Percentiles rank a stretch among this genome's conserved stretches.
phyloP scores from a whole-genome alignment of 1,284 basidiomycete species.

The Cryptococcus depauperatus region DNA sequence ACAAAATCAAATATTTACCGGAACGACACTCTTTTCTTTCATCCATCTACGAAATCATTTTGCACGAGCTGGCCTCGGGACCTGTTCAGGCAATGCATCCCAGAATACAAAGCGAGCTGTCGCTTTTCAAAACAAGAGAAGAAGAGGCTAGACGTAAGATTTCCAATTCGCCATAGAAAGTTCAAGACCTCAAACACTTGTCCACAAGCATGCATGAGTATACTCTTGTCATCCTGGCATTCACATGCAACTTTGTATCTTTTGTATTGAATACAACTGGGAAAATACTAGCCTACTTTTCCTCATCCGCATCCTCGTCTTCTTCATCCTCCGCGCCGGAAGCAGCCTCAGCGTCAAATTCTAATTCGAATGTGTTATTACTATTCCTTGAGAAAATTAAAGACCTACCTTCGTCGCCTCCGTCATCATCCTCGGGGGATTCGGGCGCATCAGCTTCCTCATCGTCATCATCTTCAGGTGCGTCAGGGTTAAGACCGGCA shows the following conservation, averaged over 20 bases:
- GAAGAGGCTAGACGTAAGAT: conserved; percentile 52
- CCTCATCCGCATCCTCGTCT: conserved; percentile 33
- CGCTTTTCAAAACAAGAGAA: conserved; percentile 55
- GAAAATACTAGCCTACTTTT: conserved; percentile 17
- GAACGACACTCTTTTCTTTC: conserved; percentile 62
- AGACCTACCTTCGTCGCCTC: conserved; percentile 19
- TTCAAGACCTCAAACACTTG: not conserved
- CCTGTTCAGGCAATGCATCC: conserved; percentile 51
- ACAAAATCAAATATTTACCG: conserved; percentile 52
- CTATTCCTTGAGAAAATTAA: not conserved
- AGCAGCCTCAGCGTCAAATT: conserved; percentile 5
- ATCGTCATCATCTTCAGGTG: conserved; percentile 28
- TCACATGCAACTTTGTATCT: not conserved
- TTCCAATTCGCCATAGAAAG: conserved; percentile 1
- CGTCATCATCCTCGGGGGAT: conserved; percentile 16
- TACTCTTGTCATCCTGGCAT: not conserved
- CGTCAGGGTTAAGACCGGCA: conserved; percentile 32
- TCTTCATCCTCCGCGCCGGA: conserved; percentile 26
- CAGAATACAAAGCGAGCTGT: conserved; percentile 53
- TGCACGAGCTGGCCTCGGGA: conserved; percentile 61
- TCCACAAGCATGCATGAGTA: not conserved
- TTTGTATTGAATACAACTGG: no score
- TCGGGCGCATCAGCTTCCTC: conserved; percentile 26
- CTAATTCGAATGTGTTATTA: not conserved
- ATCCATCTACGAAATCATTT: conserved; percentile 63